Evolutionary conservation across 768 basidiomycete genomes (phyloP).

Genomic region (Trametes punicea): DNA sequence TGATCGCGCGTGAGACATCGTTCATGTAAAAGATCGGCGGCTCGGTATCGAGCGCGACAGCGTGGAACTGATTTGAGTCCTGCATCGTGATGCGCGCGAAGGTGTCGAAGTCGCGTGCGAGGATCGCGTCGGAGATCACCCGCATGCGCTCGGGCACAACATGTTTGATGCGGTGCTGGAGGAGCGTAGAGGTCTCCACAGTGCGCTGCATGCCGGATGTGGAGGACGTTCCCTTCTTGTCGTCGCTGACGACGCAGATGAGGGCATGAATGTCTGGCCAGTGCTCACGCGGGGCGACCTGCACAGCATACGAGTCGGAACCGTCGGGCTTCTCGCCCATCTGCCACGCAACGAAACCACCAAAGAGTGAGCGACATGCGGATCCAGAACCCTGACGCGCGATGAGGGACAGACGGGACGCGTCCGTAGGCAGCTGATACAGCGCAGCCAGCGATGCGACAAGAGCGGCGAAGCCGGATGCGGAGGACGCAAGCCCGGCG

Average conservation of each 20-base stretch:
- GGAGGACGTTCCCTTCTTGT: conserved; percentile 93
- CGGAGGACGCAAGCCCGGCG: conserved; percentile 95
- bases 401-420: conserved; percentile 86
- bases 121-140: conserved; percentile 78
- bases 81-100: conserved; percentile 95
- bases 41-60: conserved; percentile 92
- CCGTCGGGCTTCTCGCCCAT: conserved; percentile 67
- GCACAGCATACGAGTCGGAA: conserved; percentile 80
- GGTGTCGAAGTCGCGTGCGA: conserved; percentile 72
- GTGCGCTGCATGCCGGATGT: conserved; percentile 98
- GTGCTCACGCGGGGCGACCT: conserved; percentile 80
- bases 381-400: conserved; percentile 98
- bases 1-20: conserved; percentile 93
- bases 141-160: conserved; percentile 89
- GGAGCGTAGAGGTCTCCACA: conserved; percentile 84
- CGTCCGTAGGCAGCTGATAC: conserved; percentile 73
- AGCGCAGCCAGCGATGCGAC: conserved; percentile 85
- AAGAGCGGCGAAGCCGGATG: conserved; percentile 95
- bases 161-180: conserved; percentile 82
- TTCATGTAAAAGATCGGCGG: conserved; percentile 99
- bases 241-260: conserved; percentile 94
- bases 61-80: conserved; percentile 99
- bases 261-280: conserved; percentile 97
- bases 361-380: conserved; percentile 95
- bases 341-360: conserved; percentile 97